Evolutionary conservation across 2,329 filamentous ascomycete species (phyloP), one percentile per base, ranked within the genome.

Genomic region (Hypomyces rosellus): DNA sequence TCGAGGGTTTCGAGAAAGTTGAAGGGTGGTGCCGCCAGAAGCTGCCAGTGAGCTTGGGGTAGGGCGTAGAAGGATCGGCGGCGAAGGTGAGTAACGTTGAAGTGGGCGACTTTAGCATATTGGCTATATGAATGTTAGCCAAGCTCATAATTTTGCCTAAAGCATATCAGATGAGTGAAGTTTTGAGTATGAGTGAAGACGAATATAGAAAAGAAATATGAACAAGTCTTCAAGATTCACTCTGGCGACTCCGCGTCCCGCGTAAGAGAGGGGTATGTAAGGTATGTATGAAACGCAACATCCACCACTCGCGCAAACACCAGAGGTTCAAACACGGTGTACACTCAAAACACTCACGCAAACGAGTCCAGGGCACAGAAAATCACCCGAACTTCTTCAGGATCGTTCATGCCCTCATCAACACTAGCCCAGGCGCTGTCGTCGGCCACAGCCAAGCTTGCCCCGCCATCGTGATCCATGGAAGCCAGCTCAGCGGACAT

Each of bases 51-150:
- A 1, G 78, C 74, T 52, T 85, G 82, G 1, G 92, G 89, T 5
- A 99, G 77, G 8, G 90, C 88, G 67, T 97, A 99, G 69, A 99
- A 96, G 13, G 89, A 86, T 67, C 93, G 90, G 25, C 95, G 84
- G 18, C 93, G 85, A 15, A 91, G 78, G 67, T 97, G 92, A 4
- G 92, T 97, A 56, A 88, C 85, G 68, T 95, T 95, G 71, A 87
- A 87, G 66, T 97, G 92, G 5, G 91, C 87, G 20, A 84, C 81
- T 61, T 85, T 86, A 56, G 88, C 85, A 66, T 96, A 96, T 69
- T 91, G 88, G 49, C 89, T 95, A 45, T 41, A n/a, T 12, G 15
- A 15, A 30, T 41, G 42, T 53, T 43, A 46, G 50, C 14, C 6
- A 9, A 15, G 22, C 14, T 13, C 39, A 36, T 14, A 16, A 2